Percentiles rank a stretch among this genome's conserved stretches.
phyloP scores from a whole-genome alignment of 257 asterid genomes.

The Euphrasia confusa region DNA sequence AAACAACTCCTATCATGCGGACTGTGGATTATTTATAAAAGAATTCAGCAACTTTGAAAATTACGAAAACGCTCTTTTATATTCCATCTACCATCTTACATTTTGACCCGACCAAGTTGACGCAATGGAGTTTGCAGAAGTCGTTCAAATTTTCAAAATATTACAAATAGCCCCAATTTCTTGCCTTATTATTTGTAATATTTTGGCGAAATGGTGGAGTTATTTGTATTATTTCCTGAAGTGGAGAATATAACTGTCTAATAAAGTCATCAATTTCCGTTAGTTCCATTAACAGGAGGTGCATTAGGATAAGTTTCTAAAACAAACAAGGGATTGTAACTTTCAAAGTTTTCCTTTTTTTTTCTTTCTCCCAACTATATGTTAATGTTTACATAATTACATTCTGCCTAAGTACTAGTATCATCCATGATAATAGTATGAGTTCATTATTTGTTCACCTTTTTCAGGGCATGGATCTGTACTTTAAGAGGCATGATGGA shows the following conservation, averaged over 20 bases:
- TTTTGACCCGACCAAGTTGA: background rate
- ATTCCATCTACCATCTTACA: background rate
- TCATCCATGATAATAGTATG: constrained; percentile 4
- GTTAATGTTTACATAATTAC: background rate
- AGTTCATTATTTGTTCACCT: constrained; percentile 1
- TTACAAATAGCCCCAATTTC: background rate
- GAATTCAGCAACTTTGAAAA: background rate
- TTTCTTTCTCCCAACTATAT: background rate
- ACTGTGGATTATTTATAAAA: background rate
- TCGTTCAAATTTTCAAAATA: background rate
- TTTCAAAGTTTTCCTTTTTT: background rate
- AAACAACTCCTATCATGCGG: background rate
- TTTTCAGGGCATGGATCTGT: constrained; percentile 76
- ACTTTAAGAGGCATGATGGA: constrained; percentile 77
- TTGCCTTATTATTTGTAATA: background rate
- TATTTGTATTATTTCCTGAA: background rate
- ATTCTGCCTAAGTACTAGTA: constrained; percentile 5
- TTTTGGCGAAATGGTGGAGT: background rate
- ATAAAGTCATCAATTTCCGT: background rate
- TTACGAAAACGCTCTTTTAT: background rate
- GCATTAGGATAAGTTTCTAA: too few species aligned
- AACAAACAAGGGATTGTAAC: too few species aligned
- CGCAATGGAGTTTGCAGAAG: background rate
- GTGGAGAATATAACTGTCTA: background rate
- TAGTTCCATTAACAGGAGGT: background rate